phyloP scores from a whole-genome alignment of 2,329 filamentous ascomycete species.

The Aspergillus melleus region DNA sequence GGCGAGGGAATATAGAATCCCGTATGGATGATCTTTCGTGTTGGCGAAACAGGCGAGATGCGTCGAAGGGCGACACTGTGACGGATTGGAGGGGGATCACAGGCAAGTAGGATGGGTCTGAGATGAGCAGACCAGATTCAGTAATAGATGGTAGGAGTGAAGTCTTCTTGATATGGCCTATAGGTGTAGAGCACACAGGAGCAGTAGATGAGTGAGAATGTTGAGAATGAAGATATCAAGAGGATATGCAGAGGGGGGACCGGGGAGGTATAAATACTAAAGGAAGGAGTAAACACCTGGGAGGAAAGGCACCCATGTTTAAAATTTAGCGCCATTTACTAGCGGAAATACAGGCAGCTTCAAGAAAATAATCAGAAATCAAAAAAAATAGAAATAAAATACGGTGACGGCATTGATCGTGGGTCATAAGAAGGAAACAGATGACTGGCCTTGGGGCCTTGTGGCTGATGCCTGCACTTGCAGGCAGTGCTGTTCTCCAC shows the following conservation, averaged over 20 bases:
- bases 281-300: background rate
- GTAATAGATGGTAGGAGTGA: background rate
- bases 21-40: slow-evolving; percentile 16
- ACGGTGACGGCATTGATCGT: slow-evolving; percentile 18
- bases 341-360: background rate
- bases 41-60: slow-evolving; percentile 24
- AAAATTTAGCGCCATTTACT: background rate
- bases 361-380: background rate
- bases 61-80: slow-evolving; percentile 32
- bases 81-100: slow-evolving; percentile 13
- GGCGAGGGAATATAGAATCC: slow-evolving; percentile 22
- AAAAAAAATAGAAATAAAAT: background rate
- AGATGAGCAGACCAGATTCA: background rate
- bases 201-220: background rate
- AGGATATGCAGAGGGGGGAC: background rate
- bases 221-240: background rate
- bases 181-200: background rate
- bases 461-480: slow-evolving; percentile 5
- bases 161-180: background rate
- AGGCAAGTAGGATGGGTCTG: background rate
- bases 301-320: slow-evolving; percentile 14
- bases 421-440: background rate
- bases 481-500: slow-evolving; percentile 1
- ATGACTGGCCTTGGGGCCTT: background rate
- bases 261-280: slow-evolving; percentile 8